Evolutionary conservation across 805 yeast species (phyloP).

Genomic region (Peterozyma xylosa): DNA sequence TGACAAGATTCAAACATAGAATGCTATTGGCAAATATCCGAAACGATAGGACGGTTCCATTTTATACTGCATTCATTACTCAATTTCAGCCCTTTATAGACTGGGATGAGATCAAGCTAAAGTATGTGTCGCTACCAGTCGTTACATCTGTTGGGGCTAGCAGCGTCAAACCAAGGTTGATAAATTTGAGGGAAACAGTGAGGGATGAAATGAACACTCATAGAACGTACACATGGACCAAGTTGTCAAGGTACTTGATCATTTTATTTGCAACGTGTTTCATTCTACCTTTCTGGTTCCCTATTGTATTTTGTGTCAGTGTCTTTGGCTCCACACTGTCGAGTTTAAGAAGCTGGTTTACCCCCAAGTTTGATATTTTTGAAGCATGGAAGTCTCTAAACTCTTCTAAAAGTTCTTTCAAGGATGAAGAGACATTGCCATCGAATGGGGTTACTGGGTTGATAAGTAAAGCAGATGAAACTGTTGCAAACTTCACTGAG

Average conservation of each 20-base stretch:
- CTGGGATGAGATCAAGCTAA: constrained; percentile 40
- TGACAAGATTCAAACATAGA: constrained; percentile 48
- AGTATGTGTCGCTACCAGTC: constrained; percentile 21
- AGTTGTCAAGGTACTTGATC: constrained; percentile 16
- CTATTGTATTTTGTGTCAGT: constrained; percentile 29
- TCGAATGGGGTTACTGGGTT: neutral
- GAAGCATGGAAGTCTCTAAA: constrained; percentile 16
- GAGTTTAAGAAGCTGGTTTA: neutral
- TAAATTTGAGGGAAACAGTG: constrained; percentile 36
- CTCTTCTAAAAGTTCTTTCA: constrained; percentile 15
- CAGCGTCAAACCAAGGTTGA: constrained; percentile 37
- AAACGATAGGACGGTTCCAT: constrained; percentile 83
- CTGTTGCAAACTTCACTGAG: neutral
- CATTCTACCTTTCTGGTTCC: constrained; percentile 43
- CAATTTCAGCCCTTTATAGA: constrained; percentile 66
- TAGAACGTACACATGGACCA: neutral
- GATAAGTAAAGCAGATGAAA: neutral
- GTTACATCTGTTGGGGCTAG: constrained; percentile 28
- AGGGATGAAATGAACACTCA: constrained; percentile 9
- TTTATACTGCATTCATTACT: constrained; percentile 75
- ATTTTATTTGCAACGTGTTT: constrained; percentile 14
- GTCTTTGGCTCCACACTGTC: constrained; percentile 12
- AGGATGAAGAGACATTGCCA: neutral
- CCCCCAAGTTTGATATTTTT: neutral
- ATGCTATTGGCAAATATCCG: constrained; percentile 65